Conservation (phyloP, 352 stramenopile species). For the Globisporangium middletonii region DNA sequence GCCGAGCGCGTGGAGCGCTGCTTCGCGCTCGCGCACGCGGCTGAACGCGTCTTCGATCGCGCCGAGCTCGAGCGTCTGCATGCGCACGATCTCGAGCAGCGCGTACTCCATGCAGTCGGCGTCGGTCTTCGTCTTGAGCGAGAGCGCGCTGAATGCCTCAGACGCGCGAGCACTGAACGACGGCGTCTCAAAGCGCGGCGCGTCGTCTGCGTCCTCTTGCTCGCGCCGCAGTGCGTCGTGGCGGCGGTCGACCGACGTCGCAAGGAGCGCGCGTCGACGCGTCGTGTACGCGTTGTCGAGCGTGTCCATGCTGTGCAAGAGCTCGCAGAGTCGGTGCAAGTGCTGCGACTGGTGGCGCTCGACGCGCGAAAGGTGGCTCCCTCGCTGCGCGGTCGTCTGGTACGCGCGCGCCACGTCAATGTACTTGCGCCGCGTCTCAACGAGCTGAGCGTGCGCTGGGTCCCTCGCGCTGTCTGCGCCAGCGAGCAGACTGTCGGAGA, state of each 20-base stretch:
- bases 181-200: constrained; percentile 48
- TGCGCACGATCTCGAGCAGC: constrained; percentile 68
- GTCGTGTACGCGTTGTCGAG: constrained; percentile 47
- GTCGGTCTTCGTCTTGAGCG: constrained; percentile 59
- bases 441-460: constrained; percentile 10
- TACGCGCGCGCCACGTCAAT: constrained; percentile 62
- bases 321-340: constrained; percentile 62
- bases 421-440: constrained; percentile 57
- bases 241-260: constrained; percentile 20
- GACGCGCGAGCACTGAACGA: constrained; percentile 63
- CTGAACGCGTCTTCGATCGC: constrained; percentile 71
- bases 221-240: constrained; percentile 19
- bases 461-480: constrained; percentile 12
- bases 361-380: constrained; percentile 48
- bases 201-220: constrained; percentile 44
- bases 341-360: constrained; percentile 62
- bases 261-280: constrained; percentile 27
- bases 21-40: constrained; percentile 46
- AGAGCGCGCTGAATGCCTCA: constrained; percentile 70
- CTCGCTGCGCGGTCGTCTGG: constrained; percentile 51
- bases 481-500: constrained; percentile 50
- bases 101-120: constrained; percentile 82
- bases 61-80: constrained; percentile 72
- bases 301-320: constrained; percentile 66
- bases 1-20: constrained; percentile 23